Evolutionary conservation across 2,329 filamentous ascomycete genomes (phyloP).

Genomic region (Purpureocillium lavendulum): DNA sequence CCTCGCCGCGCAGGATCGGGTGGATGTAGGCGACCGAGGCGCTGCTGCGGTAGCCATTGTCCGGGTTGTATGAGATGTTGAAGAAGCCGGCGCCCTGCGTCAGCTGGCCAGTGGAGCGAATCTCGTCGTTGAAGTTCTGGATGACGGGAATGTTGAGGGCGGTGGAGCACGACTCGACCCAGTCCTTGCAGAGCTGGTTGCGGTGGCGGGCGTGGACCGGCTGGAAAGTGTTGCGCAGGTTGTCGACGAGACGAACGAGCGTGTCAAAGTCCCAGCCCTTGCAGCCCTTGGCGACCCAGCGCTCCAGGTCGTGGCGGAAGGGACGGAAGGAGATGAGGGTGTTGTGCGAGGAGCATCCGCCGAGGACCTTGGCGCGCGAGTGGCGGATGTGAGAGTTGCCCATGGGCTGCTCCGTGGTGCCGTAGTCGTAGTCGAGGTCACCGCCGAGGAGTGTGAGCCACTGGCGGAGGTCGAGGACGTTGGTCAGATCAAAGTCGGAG

Average conservation of each 20-base stretch:
- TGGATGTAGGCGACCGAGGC: conserved; percentile 91
- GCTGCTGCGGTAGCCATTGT: conserved; percentile 74
- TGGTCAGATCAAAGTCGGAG: conserved; percentile 81
- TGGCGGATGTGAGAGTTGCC: conserved; percentile 90
- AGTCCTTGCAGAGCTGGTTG: conserved; percentile 87
- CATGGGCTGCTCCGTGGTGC: conserved; percentile 81
- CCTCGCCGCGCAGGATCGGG: conserved; percentile 75
- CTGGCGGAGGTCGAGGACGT: conserved; percentile 77
- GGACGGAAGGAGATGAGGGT: conserved; percentile 89
- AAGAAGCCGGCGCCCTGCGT: conserved; percentile 81
- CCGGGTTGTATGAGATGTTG: conserved; percentile 84
- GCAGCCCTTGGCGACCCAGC: conserved; percentile 77
- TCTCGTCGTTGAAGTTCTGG: conserved; percentile 80
- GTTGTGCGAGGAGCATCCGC: conserved; percentile 90
- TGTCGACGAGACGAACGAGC: conserved; percentile 74
- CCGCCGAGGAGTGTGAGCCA: conserved; percentile 81
- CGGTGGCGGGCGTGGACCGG: conserved; percentile 78
- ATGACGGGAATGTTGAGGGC: conserved; percentile 76
- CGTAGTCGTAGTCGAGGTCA: conserved; percentile 86
- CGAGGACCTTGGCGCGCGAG: conserved; percentile 85
- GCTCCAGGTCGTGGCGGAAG: conserved; percentile 78
- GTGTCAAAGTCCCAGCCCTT: conserved; percentile 81
- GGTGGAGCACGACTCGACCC: conserved; percentile 71
- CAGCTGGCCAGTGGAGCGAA: conserved; percentile 62
- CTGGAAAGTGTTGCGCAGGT: conserved; percentile 82